Evolutionary conservation across 2,329 filamentous ascomycete species (phyloP).

Genomic region (Beauveria sp.): DNA sequence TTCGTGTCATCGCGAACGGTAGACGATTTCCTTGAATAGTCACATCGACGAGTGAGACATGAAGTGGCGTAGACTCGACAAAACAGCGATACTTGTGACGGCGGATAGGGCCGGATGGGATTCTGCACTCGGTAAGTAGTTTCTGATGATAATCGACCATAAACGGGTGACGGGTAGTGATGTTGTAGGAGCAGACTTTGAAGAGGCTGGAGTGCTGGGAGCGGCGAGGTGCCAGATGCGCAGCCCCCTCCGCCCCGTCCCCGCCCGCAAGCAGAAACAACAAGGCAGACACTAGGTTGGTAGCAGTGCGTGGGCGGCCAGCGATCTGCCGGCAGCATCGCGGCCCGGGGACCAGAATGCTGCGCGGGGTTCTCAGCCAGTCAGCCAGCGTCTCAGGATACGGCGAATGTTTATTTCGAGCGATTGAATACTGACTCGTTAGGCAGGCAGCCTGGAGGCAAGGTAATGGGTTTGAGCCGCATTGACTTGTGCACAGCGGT

Average conservation of each 20-base stretch:
- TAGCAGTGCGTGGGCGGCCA: background rate
- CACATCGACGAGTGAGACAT: background rate
- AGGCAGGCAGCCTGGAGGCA: background rate
- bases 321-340: slow-evolving; percentile 2
- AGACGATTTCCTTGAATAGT: background rate
- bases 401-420: slow-evolving; percentile 2
- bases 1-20: background rate
- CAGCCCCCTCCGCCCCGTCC: background rate
- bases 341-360: background rate
- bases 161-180: background rate
- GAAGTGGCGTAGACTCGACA: background rate
- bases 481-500: background rate
- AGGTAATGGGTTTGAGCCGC: background rate
- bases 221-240: slow-evolving; percentile 1
- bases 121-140: background rate
- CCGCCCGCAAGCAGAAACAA: slow-evolving; percentile 9
- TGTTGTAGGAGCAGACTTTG: slow-evolving; percentile 9
- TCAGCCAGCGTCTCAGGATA: slow-evolving; percentile 3
- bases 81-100: background rate
- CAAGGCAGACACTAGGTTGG: background rate
- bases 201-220: background rate
- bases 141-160: background rate
- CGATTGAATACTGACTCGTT: slow-evolving; percentile 2
- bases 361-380: background rate
- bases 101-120: background rate